These are phyloP conservation scores for Plasmodium chabaudi DNA, from an alignment of 169 alveolate genomes.

Conservation along the genomic window DNA sequence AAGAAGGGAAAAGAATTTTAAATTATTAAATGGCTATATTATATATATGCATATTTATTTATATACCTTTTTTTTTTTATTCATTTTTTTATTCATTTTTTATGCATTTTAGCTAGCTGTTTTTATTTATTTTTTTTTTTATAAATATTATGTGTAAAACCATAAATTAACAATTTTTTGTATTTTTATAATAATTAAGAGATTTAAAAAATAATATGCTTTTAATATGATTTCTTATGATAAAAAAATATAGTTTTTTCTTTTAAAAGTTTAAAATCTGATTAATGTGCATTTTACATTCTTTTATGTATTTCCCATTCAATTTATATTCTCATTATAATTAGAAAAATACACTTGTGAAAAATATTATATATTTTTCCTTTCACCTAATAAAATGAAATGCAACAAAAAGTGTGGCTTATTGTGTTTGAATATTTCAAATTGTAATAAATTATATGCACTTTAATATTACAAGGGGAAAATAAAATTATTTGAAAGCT, in stretches of 20 bases:
- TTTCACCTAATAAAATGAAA: too few relatives aligned
- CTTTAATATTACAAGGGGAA: too few relatives aligned
- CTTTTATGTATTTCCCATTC: too few relatives aligned
- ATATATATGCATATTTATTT: conserved; percentile 3
- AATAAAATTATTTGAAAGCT: too few relatives aligned
- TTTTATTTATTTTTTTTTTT: conserved; percentile 12
- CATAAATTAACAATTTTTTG: conserved; percentile 23
- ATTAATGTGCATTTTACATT: background rate
- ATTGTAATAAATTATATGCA: too few relatives aligned
- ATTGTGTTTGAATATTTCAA: too few relatives aligned
- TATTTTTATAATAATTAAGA: conserved; percentile 4
- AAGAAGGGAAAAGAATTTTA: background rate
- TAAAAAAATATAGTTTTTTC: background rate
- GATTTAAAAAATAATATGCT: background rate
- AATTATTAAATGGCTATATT: conserved; percentile 35
- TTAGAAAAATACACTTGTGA: too few relatives aligned
- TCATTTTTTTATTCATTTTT: background rate
- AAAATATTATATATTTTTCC: too few relatives aligned
- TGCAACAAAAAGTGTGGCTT: too few relatives aligned
- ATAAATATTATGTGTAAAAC: conserved; percentile 28
- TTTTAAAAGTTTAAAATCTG: background rate
- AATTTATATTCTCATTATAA: too few relatives aligned
- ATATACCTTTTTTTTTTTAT: background rate
- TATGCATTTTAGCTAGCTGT: conserved; percentile 3
- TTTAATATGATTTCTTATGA: conserved; percentile 14